A percentile compares a stretch with the other conserved stretches of the same genome.
phyloP scores from a whole-genome alignment of 108 stramenopile genomes.

The Cyclotella kingstonii region DNA sequence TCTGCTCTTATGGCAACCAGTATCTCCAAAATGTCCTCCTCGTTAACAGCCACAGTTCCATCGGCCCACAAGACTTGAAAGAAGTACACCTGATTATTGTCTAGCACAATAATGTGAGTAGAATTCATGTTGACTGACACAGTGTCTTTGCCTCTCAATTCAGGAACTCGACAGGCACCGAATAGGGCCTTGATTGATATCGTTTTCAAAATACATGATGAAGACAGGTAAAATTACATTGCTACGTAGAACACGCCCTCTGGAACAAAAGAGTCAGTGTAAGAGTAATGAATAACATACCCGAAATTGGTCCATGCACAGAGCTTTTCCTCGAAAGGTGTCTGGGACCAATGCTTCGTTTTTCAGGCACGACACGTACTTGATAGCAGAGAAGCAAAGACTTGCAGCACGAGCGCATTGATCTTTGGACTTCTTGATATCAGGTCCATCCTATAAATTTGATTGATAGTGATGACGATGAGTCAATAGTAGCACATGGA shows the following conservation, averaged over 20 bases:
- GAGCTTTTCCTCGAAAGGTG: slow-evolving; percentile 58
- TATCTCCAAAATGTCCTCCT: slow-evolving; percentile 74
- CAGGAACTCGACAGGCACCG: slow-evolving; percentile 62
- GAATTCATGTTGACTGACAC: slow-evolving; percentile 60
- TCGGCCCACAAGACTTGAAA: slow-evolving; percentile 75
- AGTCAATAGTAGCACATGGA: neutral
- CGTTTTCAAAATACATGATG: too few relatives aligned
- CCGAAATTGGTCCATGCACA: slow-evolving; percentile 84
- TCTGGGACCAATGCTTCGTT: slow-evolving; percentile 70
- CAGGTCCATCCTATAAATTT: slow-evolving; percentile 57
- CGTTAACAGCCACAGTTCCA: slow-evolving; percentile 74
- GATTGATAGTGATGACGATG: neutral
- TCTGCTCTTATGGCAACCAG: slow-evolving; percentile 65
- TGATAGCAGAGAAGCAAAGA: slow-evolving; percentile 69
- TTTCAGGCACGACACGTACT: slow-evolving; percentile 64
- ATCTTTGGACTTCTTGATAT: slow-evolving; percentile 68
- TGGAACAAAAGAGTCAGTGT: slow-evolving; percentile 1
- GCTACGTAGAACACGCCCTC: neutral
- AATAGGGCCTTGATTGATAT: slow-evolving; percentile 53
- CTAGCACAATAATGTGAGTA: slow-evolving; percentile 73
- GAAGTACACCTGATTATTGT: slow-evolving; percentile 70
- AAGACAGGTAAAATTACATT: too few relatives aligned
- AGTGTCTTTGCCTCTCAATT: slow-evolving; percentile 46
- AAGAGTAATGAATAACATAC: neutral
- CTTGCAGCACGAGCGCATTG: slow-evolving; percentile 69